Evolutionary conservation across 2,329 filamentous ascomycete species (phyloP).

Genomic region (Ophiosphaerella narmari): DNA sequence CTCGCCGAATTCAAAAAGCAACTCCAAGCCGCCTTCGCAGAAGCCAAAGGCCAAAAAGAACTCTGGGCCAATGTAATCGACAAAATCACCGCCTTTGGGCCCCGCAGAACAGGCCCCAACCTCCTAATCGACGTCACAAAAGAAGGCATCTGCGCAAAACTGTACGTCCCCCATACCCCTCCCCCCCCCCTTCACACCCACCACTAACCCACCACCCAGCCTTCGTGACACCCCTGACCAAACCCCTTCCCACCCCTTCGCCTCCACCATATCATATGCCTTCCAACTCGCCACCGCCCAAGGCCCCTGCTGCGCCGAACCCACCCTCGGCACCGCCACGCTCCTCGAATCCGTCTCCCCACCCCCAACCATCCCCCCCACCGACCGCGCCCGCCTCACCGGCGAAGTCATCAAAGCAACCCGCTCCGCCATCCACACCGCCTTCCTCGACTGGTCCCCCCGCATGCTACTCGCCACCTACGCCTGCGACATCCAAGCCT

Average conservation of each 20-base stretch:
- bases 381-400: conserved; percentile 77
- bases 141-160: conserved; percentile 71
- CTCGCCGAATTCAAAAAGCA: conserved; percentile 77
- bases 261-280: conserved; percentile 88
- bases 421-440: conserved; percentile 79
- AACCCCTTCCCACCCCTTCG: conserved; percentile 68
- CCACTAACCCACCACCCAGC: conserved; percentile 20
- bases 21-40: conserved; percentile 70
- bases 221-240: conserved; percentile 31
- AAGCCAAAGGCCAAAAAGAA: conserved; percentile 73
- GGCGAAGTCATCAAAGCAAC: conserved; percentile 92
- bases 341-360: conserved; percentile 79
- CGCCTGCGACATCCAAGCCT: conserved; percentile 94
- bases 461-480: conserved; percentile 98
- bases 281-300: conserved; percentile 92
- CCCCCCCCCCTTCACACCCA: background rate
- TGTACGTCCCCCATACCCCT: conserved; percentile 56
- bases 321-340: conserved; percentile 89
- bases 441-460: conserved; percentile 94
- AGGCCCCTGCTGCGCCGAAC: conserved; percentile 89
- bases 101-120: conserved; percentile 83
- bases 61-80: conserved; percentile 77
- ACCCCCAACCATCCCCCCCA: conserved; percentile 55
- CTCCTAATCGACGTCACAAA: conserved; percentile 83
- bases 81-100: conserved; percentile 87